A percentile compares a stretch with the other conserved stretches of the same genome.
These are phyloP conservation scores for Pistacia atlantica DNA, from an alignment of 345 rosid species.

Conservation along the genomic window DNA sequence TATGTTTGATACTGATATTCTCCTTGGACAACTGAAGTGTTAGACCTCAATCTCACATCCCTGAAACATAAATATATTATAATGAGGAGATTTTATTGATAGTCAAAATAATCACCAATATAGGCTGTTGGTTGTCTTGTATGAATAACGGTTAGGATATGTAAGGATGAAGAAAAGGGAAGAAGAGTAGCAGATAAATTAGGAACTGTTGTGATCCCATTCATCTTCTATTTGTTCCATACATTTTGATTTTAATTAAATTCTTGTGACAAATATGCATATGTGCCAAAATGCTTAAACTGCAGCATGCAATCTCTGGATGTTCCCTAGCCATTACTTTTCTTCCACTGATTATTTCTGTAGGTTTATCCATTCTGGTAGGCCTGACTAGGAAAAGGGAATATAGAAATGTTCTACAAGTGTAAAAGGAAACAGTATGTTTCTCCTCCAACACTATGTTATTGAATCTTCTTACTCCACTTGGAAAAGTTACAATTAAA, in stretches of 20 bases:
- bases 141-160: not conserved
- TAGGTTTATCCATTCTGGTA: not conserved
- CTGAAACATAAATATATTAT: not conserved
- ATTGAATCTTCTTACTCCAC: not conserved
- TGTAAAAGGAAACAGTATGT: not conserved
- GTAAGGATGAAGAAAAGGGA: not conserved
- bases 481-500: not conserved
- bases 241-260: not conserved
- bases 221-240: not conserved
- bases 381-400: constrained; percentile 4
- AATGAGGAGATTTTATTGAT: not conserved
- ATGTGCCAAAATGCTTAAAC: not conserved
- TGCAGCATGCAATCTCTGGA: not conserved
- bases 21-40: not conserved
- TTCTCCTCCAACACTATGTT: too few species aligned
- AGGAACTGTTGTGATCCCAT: not conserved
- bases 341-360: not conserved
- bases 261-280: too few species aligned
- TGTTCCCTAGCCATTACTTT: not conserved
- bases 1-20: not conserved
- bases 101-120: not conserved
- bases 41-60: not conserved
- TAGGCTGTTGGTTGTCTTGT: not conserved
- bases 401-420: not conserved
- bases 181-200: not conserved